Percentiles rank a stretch among this genome's conserved stretches.
Evolutionary conservation across 768 basidiomycete species (phyloP).

Genomic region (Amanita inopinata): DNA sequence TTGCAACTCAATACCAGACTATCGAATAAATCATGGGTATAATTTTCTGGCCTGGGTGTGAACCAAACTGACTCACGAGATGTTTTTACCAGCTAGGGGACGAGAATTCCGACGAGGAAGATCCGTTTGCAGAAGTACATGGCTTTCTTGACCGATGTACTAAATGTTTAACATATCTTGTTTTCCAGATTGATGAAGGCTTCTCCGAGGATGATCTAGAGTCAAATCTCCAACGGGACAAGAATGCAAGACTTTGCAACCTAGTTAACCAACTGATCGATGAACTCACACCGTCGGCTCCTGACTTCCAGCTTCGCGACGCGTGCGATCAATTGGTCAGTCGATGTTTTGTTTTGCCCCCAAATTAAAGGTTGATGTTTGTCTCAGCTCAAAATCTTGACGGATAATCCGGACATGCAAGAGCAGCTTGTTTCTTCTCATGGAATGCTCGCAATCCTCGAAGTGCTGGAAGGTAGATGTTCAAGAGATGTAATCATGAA

Average conservation of each 20-base stretch:
- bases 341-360: conserved; percentile 5
- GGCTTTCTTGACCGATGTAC: not conserved
- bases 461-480: conserved; percentile 82
- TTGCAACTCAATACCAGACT: conserved; percentile 79
- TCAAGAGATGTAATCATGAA: conserved; percentile 81
- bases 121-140: conserved; percentile 91
- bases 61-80: too few relatives aligned
- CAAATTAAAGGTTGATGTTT: conserved; percentile 6
- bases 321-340: conserved; percentile 83
- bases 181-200: conserved; percentile 87
- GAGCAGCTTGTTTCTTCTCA: conserved; percentile 84
- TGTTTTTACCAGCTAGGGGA: conserved; percentile 50
- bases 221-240: conserved; percentile 87
- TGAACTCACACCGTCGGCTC: conserved; percentile 69
- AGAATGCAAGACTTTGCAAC: conserved; percentile 78
- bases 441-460: conserved; percentile 90
- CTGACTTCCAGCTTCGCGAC: conserved; percentile 74
- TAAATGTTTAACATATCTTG: not conserved
- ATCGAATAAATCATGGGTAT: conserved; percentile 86
- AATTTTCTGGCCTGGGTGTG: conserved; percentile 13
- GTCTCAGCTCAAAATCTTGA: conserved; percentile 62
- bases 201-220: conserved; percentile 90
- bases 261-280: conserved; percentile 81
- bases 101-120: conserved; percentile 81
- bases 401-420: conserved; percentile 79